These are phyloP conservation scores for Oryza australiensis DNA, from an alignment of 176 grass and related monocot genomes.

Conservation along the genomic window DNA sequence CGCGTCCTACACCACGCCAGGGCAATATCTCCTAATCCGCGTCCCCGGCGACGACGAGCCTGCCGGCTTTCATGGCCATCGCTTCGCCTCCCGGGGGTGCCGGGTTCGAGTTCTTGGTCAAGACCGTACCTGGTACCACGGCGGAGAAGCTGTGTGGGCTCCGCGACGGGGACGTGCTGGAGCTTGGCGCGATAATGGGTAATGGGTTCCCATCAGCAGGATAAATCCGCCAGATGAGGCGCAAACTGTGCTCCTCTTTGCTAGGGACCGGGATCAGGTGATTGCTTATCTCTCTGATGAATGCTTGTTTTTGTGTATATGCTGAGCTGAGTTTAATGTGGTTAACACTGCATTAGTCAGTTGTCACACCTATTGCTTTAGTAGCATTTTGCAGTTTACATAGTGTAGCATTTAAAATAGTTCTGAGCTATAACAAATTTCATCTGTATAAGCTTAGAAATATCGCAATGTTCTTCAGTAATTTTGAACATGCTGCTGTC, in stretches of 20 bases:
- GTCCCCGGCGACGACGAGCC: constrained; percentile 39
- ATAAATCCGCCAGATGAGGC: constrained; percentile 50
- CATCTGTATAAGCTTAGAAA: background rate
- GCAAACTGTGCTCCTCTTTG: constrained; percentile 67
- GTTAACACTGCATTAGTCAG: too few species aligned
- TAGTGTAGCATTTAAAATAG: background rate
- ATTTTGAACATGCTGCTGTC: background rate
- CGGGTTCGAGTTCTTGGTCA: constrained; percentile 72
- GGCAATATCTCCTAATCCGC: constrained; percentile 80
- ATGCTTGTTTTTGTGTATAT: background rate
- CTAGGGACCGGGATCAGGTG: constrained; percentile 88
- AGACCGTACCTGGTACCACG: constrained; percentile 63
- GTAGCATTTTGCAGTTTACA: background rate
- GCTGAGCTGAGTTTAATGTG: too few species aligned
- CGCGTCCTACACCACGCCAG: constrained; percentile 39
- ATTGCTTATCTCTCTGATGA: background rate
- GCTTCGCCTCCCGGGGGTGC: constrained; percentile 54
- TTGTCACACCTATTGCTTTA: background rate
- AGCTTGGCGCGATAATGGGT: constrained; percentile 79
- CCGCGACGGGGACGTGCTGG: constrained; percentile 61
- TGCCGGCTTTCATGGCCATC: constrained; percentile 71
- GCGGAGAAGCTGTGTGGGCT: constrained; percentile 63
- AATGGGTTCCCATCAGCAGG: constrained; percentile 65
- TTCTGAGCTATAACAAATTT: background rate
- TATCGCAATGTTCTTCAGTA: background rate